A percentile compares a stretch with the other conserved stretches of the same genome.
Evolutionary conservation across 768 basidiomycete genomes (phyloP).

Genomic region (Serendipita sp.): DNA sequence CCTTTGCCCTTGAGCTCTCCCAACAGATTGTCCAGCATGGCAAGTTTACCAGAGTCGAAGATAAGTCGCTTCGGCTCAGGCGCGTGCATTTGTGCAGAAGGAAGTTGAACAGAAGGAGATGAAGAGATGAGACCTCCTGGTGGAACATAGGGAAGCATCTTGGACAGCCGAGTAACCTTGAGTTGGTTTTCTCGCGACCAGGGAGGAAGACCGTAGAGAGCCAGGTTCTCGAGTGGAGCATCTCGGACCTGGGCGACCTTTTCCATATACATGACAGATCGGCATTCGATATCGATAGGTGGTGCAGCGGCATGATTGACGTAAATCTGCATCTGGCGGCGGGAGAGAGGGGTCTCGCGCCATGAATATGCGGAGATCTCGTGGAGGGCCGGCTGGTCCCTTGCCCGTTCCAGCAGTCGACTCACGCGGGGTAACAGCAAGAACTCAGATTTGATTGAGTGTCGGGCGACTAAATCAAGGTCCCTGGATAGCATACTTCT

Average conservation of each 20-base stretch:
- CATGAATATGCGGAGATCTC: slow-evolving; percentile 48
- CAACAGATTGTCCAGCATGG: slow-evolving; percentile 72
- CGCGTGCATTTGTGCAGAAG: slow-evolving; percentile 71
- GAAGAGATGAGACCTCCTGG: slow-evolving; percentile 47
- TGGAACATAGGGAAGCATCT: slow-evolving; percentile 41
- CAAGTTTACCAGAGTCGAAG: slow-evolving; percentile 92
- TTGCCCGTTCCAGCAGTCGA: slow-evolving; percentile 21
- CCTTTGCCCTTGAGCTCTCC: slow-evolving; percentile 84
- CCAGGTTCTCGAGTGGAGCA: slow-evolving; percentile 56
- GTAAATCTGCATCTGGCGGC: slow-evolving; percentile 68
- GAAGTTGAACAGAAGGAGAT: slow-evolving; percentile 59
- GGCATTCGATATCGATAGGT: slow-evolving; percentile 52
- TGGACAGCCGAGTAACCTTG: slow-evolving; percentile 31
- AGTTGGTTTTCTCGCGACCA: slow-evolving; percentile 40
- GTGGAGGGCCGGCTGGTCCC: slow-evolving; percentile 35
- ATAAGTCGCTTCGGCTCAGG: slow-evolving; percentile 91
- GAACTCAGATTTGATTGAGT: slow-evolving; percentile 22
- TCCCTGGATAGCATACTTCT: slow-evolving; percentile 26
- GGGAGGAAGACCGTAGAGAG: slow-evolving; percentile 70
- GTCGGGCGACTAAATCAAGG: slow-evolving; percentile 30
- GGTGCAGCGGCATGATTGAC: slow-evolving; percentile 77
- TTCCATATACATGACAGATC: slow-evolving; percentile 66
- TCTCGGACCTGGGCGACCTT: slow-evolving; percentile 40
- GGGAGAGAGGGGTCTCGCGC: slow-evolving; percentile 64
- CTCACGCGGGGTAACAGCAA: slow-evolving; percentile 16